Base-by-base conservation (phyloP, 768 basidiomycete genomes). In the Mycena leptocephala region DNA sequence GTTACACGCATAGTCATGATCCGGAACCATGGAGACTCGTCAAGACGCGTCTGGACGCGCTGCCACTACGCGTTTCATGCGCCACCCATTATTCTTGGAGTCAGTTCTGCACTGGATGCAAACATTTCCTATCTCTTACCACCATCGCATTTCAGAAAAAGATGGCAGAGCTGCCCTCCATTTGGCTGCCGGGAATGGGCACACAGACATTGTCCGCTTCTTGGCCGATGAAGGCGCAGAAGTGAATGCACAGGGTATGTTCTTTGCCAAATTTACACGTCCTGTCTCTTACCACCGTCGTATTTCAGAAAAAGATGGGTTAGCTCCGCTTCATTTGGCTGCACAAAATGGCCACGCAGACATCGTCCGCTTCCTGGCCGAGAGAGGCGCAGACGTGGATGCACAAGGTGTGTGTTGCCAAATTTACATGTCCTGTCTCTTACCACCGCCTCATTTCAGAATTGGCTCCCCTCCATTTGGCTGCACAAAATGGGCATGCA, bases 11-110 rank as follows among this genome's bases (percentile, higher is more conserved):
- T 18, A 56, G 55, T n/a, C 55, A 56, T 30, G 3, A 56, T 5
- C 22, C 18, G 55, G 62, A 63, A 43, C 39, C 62, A 63, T 48
- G 33, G 61, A 62, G 37, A 62, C 61, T n/a, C 24, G 41, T 63
- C 37, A 30, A 66, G 20, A 66, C 30, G 64, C 64, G 64, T 51
- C 64, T 43, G 24, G 41, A 64, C 63, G 6, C 41, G 41, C 30
- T n/a, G 11, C 35, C 22, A n/a, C 30, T 35, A 48, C 46, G 30
- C 41, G 32, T 51, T 51, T 51, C 48, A 51, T 20, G 30, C 26
- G 41, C 41, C 63, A 46, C 26, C 5, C 41, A 66, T 66, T 66
- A 46, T 35, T n/a, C 24, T 10, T 35, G 6, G 5, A 59, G 56
- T 59, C 32, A 22, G 28, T n/a, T n/a, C n/a, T n/a, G n/a, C n/a